Base-by-base conservation (phyloP, 805 yeast species). In the Nakazawaea holstii region DNA sequence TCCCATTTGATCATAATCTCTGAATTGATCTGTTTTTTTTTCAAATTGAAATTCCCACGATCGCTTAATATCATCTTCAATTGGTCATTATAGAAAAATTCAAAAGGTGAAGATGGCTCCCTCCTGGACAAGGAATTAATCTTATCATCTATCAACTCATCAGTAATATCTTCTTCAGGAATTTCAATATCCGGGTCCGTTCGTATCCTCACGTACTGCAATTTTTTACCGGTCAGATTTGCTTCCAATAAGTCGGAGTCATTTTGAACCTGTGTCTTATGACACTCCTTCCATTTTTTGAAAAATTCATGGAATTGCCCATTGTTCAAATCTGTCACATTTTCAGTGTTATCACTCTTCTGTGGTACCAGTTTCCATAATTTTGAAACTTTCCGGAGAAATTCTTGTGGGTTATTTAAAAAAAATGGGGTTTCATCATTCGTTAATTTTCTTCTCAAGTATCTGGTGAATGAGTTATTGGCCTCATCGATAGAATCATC, bases 31-130 rank as follows among this genome's bases (percentile, higher is more conserved):
- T 35, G 35, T 14, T 48, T 48, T 32, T 35, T 43, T 37, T 42
- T 42, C 41, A 42, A 11, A 35, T 48, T 48, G 38, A 33, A 48
- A 17, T 39, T 43, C 26, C 11, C 24, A 8, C 10, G 10, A 24
- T 40, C 49, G 6, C 27, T 15, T 33, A 48, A 28, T 9, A 48
- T 33, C 8, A 39, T 33, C 14, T 28, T 43, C 28, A 48, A 30
- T 28, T 48, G 39, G 27, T 48, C 50, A 30, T 48, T 48, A 30
- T 38, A 48, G 31, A 48, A 48, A 35, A 43, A 33, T 3, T 48
- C 50, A 43, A 48, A 48, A 5, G 50, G 50, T 8, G 50, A 42
- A 9, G 50, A 38, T n/a, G 50, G 41, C 4, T 27, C 14, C 2
- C 29, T 11, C 8, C 10, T 37, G 11, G 37, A 33, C 26, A 43